phyloP scores from a whole-genome alignment of 148 eudicot genomes.

The Linanthus parryae region DNA sequence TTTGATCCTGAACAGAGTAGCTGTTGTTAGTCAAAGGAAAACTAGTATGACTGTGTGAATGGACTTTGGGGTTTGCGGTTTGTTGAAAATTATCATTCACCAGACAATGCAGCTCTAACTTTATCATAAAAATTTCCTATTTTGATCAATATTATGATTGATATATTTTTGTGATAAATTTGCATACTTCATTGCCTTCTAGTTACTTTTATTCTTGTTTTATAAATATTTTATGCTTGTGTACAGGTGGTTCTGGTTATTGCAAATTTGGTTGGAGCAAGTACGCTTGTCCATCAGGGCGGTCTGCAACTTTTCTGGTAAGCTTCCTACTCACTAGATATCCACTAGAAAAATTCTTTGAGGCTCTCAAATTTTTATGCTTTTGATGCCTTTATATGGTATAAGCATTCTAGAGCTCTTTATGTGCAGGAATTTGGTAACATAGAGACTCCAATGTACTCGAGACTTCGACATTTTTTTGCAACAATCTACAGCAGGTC shows the following conservation, averaged over 20 bases:
- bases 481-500: slow-evolving; percentile 72
- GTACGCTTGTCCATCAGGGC: slow-evolving; percentile 61
- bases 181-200: no score
- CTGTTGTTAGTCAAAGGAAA: no score
- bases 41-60: no score
- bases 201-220: no score
- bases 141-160: no score
- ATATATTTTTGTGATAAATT: no score
- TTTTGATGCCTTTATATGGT: slow-evolving; percentile 4
- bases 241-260: slow-evolving; percentile 84
- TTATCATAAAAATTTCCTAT: no score
- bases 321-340: slow-evolving; percentile 14
- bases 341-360: slow-evolving; percentile 4
- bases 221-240: slow-evolving; percentile 3
- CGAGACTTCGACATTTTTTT: slow-evolving; percentile 72
- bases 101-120: no score
- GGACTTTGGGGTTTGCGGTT: no score
- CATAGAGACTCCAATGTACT: slow-evolving; percentile 74
- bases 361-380: not conserved
- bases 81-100: no score
- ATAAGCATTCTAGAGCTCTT: no score
- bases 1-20: no score
- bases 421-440: slow-evolving; percentile 85
- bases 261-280: slow-evolving; percentile 98
- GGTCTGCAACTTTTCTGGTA: slow-evolving; percentile 79